phyloP scores from a whole-genome alignment of 169 alveolate species.

The Plasmodium vivax region DNA sequence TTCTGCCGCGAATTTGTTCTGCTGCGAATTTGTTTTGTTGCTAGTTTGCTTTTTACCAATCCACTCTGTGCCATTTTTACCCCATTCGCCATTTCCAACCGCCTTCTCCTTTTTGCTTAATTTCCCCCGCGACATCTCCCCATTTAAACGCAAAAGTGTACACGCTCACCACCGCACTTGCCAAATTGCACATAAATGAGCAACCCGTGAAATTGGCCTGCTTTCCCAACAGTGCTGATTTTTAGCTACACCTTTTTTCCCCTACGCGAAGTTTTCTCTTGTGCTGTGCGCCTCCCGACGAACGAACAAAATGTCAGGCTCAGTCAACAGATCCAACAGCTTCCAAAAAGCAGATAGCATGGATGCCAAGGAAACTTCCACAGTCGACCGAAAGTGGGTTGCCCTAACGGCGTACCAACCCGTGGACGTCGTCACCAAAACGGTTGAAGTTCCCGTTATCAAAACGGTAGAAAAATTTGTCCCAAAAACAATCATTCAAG shows the following conservation, averaged over 20 bases:
- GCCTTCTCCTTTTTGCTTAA: conserved; percentile 10
- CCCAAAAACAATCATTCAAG: conserved; percentile 87
- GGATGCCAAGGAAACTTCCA: conserved; percentile 79
- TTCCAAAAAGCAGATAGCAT: conserved; percentile 76
- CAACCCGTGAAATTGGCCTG: not conserved
- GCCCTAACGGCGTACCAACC: conserved; percentile 92
- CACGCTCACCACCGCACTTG: not conserved
- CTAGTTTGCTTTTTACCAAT: not conserved
- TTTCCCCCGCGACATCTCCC: not conserved
- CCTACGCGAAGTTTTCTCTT: not conserved
- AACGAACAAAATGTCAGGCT: conserved; percentile 73
- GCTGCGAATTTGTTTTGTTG: not conserved
- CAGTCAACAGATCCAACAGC: conserved; percentile 58
- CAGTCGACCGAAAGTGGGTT: conserved; percentile 81
- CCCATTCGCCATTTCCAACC: not conserved
- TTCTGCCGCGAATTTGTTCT: not conserved
- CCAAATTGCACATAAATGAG: not conserved
- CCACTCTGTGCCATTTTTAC: not conserved
- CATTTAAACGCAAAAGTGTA: not conserved
- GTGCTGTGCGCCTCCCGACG: not conserved
- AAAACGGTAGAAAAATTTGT: conserved; percentile 86
- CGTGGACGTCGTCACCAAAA: conserved; percentile 88
- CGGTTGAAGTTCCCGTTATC: conserved; percentile 85
- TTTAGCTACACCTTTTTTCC: not conserved
- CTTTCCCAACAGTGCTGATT: not conserved